Conservation (phyloP, 169 alveolate species). For the Miamiensis avidus region DNA sequence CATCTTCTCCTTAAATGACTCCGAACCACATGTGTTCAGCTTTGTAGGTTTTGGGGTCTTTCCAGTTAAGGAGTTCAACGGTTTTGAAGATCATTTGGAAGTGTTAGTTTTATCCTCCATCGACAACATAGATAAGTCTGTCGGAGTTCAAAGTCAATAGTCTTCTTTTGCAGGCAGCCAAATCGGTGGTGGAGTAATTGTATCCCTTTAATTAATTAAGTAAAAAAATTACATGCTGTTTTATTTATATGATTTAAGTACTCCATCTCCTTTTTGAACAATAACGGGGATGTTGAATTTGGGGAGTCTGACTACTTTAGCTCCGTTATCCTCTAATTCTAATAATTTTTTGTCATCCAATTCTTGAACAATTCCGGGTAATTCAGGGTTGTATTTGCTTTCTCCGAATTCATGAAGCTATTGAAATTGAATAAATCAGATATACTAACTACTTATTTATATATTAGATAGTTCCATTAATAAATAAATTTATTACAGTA, state of each 20-base stretch:
- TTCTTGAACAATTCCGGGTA: slow-evolving; percentile 83
- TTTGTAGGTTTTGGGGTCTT: slow-evolving; percentile 78
- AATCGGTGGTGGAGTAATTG: slow-evolving; percentile 98
- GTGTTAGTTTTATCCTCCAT: slow-evolving; percentile 95
- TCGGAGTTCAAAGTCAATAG: slow-evolving; percentile 74
- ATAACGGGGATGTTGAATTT: slow-evolving; percentile 89
- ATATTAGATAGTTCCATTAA: too few relatives aligned
- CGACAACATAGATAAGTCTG: slow-evolving; percentile 96
- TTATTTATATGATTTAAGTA: too few relatives aligned
- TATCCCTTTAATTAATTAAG: slow-evolving; percentile 74
- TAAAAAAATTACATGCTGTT: too few relatives aligned
- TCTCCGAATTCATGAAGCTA: slow-evolving; percentile 95
- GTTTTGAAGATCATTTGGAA: slow-evolving; percentile 93
- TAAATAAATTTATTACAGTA: too few relatives aligned
- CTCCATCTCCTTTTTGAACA: slow-evolving; percentile 96
- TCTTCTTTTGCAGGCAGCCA: slow-evolving; percentile 94
- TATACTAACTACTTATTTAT: too few relatives aligned
- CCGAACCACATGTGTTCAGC: slow-evolving; percentile 98
- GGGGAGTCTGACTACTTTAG: slow-evolving; percentile 91
- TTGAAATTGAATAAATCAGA: too few relatives aligned
- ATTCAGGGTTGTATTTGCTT: slow-evolving; percentile 92
- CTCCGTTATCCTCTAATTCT: slow-evolving; percentile 93
- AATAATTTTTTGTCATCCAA: slow-evolving; percentile 79
- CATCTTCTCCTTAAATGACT: slow-evolving; percentile 93
- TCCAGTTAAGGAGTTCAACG: slow-evolving; percentile 92